These are phyloP conservation scores for Citrus hindsii DNA, from an alignment of 345 rosid species.

Conservation along the genomic window DNA sequence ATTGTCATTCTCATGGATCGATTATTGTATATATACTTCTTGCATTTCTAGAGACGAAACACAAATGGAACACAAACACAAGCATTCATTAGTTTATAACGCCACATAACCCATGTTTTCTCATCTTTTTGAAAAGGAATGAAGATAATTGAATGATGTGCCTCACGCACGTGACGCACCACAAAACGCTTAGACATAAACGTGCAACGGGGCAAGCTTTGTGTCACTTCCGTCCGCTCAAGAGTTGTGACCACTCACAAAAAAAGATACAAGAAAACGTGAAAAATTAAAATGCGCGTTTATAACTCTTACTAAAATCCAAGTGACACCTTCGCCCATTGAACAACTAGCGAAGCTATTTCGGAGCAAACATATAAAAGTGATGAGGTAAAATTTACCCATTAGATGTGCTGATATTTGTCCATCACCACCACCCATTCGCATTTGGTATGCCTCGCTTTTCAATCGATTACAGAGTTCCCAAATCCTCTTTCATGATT, in stretches of 20 bases:
- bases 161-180: background rate
- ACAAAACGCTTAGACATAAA: background rate
- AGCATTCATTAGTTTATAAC: too few relatives aligned
- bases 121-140: too few relatives aligned
- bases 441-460: background rate
- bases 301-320: slow-evolving; percentile 11
- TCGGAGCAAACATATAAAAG: slow-evolving; percentile 1
- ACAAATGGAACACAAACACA: too few relatives aligned
- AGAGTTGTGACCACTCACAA: slow-evolving; percentile 10
- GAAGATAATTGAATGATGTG: too few relatives aligned
- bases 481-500: background rate
- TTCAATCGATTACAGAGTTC: background rate
- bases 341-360: slow-evolving; percentile 7
- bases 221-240: background rate
- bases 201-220: background rate
- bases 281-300: slow-evolving; percentile 22
- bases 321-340: slow-evolving; percentile 4
- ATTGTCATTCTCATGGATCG: too few relatives aligned
- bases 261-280: background rate
- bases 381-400: background rate
- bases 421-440: background rate
- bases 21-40: too few relatives aligned
- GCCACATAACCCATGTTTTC: too few relatives aligned
- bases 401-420: background rate
- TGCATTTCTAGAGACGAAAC: too few relatives aligned